Conservation (phyloP, 768 basidiomycete genomes). For the Pleurotus salmoneostramineus region DNA sequence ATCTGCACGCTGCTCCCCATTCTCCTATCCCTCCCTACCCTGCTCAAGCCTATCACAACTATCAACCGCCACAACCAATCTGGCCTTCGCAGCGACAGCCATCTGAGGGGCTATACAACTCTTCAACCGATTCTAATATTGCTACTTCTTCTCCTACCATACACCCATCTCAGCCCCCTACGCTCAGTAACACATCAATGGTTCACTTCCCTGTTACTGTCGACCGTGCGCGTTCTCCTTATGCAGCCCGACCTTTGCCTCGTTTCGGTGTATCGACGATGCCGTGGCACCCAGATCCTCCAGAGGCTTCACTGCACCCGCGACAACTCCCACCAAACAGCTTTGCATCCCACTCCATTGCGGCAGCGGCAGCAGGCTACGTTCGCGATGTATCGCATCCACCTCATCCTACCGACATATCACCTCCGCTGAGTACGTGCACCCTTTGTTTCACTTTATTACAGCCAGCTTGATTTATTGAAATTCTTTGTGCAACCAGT, state of each 20-base stretch:
- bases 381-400: too few species aligned
- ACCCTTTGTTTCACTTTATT: too few species aligned
- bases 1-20: too few species aligned
- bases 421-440: too few species aligned
- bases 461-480: too few species aligned
- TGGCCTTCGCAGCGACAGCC: too few species aligned
- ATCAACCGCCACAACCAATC: too few species aligned
- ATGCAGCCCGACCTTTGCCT: conserved; percentile 1
- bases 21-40: too few species aligned
- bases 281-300: conserved; percentile 6
- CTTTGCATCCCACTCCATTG: conserved; percentile 2
- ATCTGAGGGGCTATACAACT: too few species aligned
- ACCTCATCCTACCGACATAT: too few species aligned
- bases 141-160: background rate
- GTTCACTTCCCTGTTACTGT: conserved; percentile 1
- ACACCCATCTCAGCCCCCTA: background rate
- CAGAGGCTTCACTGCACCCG: conserved; percentile 2
- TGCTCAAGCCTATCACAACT: too few species aligned
- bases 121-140: background rate
- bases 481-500: too few species aligned
- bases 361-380: background rate
- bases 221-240: background rate
- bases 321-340: background rate
- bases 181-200: background rate
- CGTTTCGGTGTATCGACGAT: background rate